Conservation (phyloP, 441 rosid genomes). For the Rhodomyrtus psidioides region DNA sequence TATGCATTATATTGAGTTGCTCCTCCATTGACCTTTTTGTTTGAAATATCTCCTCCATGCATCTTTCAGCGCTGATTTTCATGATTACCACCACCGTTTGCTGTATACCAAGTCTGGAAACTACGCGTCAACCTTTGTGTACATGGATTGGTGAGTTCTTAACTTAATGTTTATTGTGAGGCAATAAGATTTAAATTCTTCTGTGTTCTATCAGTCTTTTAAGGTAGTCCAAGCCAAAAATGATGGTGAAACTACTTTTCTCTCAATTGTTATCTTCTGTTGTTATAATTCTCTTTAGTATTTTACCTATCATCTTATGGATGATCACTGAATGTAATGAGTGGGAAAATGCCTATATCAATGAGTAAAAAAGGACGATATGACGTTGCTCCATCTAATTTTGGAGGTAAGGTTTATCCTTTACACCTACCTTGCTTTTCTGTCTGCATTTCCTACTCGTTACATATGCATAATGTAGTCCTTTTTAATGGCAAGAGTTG, state of each 20-base stretch:
- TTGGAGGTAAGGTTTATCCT: not conserved
- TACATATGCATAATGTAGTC: not conserved
- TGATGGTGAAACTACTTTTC: not conserved
- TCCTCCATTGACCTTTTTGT: not conserved
- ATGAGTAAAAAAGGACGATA: not conserved
- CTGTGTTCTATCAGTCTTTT: not conserved
- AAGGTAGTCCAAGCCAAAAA: not conserved
- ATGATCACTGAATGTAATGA: not conserved
- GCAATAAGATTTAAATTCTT: not conserved
- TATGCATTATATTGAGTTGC: not conserved
- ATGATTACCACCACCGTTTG: slow-evolving; percentile 94
- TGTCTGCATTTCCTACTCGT: not conserved
- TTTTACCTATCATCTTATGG: not conserved
- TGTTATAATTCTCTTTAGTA: not conserved
- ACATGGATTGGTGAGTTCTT: slow-evolving; percentile 85
- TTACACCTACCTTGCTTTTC: not conserved
- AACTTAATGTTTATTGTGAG: not conserved
- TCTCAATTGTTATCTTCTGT: not conserved
- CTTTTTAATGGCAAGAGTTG: not conserved
- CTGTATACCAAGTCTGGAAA: slow-evolving; percentile 96
- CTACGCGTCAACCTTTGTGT: slow-evolving; percentile 86
- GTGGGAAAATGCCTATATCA: not conserved
- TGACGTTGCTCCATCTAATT: not conserved
- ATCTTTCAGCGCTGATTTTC: slow-evolving; percentile 79
- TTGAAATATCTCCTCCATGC: not conserved